Percentiles rank a stretch among this genome's conserved stretches.
phyloP scores from a whole-genome alignment of 257 asterid species.

The Solanum etuberosum region DNA sequence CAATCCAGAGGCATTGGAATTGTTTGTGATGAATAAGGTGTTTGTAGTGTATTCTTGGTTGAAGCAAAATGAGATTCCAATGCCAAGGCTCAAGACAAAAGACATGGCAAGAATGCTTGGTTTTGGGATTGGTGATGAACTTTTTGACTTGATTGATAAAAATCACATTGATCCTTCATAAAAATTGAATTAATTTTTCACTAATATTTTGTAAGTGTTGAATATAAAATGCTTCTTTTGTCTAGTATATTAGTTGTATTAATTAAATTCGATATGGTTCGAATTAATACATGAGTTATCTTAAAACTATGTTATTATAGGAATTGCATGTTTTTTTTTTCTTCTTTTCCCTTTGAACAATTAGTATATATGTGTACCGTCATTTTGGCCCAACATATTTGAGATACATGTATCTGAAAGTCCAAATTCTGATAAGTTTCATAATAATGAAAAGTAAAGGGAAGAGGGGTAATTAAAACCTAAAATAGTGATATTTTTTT shows the following conservation, averaged over 20 bases:
- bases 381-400: too few species aligned
- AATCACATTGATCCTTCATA: not conserved
- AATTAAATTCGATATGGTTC: not conserved
- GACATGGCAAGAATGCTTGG: conserved; percentile 96
- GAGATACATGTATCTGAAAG: not conserved
- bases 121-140: conserved; percentile 75
- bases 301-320: not conserved
- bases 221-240: not conserved
- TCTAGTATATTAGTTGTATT: not conserved
- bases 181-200: not conserved
- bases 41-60: conserved; percentile 64
- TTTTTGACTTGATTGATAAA: conserved; percentile 62
- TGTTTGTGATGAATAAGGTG: conserved; percentile 69
- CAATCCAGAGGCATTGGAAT: conserved; percentile 80
- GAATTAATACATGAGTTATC: not conserved
- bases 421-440: not conserved
- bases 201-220: not conserved
- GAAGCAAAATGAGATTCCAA: conserved; percentile 46
- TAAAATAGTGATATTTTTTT: not conserved
- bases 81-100: conserved; percentile 60
- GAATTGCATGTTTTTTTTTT: not conserved
- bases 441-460: not conserved
- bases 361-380: too few species aligned
- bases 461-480: too few species aligned
- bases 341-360: not conserved